Base-by-base conservation (phyloP, 1,284 basidiomycete species). In the Phlebopus sp. region DNA sequence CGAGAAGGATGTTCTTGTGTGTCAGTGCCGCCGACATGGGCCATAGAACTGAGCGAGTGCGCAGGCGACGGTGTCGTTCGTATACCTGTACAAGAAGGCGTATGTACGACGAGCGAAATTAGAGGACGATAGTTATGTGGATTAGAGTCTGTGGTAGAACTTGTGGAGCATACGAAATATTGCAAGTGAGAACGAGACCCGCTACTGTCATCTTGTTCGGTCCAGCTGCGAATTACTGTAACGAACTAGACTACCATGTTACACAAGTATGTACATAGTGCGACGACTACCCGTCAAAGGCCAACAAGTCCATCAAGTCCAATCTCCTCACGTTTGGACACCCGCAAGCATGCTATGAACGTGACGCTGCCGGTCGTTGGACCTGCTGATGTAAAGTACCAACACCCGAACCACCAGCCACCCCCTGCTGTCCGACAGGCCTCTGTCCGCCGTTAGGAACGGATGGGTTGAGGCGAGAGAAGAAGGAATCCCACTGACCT, bases 401-500 rank as follows among this genome's bases (percentile, higher is more conserved):
- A 8, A 14, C 42, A 5, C 44, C 42, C n/a, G 17, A 35, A 21
- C 49, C 38, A 0, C 21, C 30, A 35, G 29, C 23, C 19, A 37
- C 27, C 6, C 37, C 45, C 25, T 42, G 47, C 3, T 43, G 44
- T 0, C 32, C 8, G 2, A 17, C 44, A 11, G 13, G 46, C 30
- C 46, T 50, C 15, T 47, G 56, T 19, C 37, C 47, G 2, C 34
- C 46, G 8, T 42, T 40, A 17, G 42, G 25, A 14, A 36, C 46
- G 13, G 63, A 37, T n/a, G 51, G 3, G 43, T 53, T 55, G 53
- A 78, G 66, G 49, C 75, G 69, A 37, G 73, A 59, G 63, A 90
- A 90, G 69, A 87, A 90, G 36, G 71, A 78, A 42, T 88, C 86
- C 86, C 86, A 90, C 72, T 87, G 85, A 35, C 79, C 86, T 89